phyloP scores from a whole-genome alignment of 1,284 basidiomycete species.

The Trametes versicolor region DNA sequence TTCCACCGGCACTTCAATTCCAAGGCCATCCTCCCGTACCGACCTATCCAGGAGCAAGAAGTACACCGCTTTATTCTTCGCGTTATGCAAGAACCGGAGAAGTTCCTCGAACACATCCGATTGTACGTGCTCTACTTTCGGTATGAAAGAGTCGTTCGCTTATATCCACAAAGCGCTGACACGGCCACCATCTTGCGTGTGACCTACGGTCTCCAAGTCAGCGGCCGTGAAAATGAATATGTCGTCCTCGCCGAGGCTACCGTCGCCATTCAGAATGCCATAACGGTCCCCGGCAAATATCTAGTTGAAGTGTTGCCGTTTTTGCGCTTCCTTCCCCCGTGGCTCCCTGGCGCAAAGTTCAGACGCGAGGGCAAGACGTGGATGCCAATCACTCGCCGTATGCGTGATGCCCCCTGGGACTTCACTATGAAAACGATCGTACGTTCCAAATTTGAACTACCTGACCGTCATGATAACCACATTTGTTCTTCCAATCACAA shows the following conservation, averaged over 20 bases:
- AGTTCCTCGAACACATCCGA: conserved; percentile 9
- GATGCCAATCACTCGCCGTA: neutral
- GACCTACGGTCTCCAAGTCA: neutral
- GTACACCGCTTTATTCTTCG: conserved; percentile 1
- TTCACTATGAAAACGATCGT: neutral
- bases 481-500: neutral
- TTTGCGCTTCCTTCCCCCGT: conserved; percentile 20
- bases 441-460: neutral
- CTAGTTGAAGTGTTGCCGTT: conserved; percentile 19
- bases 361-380: neutral
- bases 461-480: neutral
- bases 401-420: conserved; percentile 3
- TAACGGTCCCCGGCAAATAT: conserved; percentile 18
- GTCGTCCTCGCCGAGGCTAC: conserved; percentile 5
- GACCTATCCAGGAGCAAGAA: conserved; percentile 2
- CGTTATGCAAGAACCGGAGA: neutral
- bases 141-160: neutral
- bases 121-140: neutral
- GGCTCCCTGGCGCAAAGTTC: conserved; percentile 19
- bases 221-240: conserved; percentile 3
- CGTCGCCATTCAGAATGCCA: neutral
- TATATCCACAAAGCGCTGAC: neutral
- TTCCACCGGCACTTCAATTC: conserved; percentile 27
- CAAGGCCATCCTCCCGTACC: conserved; percentile 8
- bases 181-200: neutral